Evolutionary conservation across 164 flowering plant species (phyloP), one percentile per base, ranked within the genome.

Genomic region (Stephania cephalantha): DNA sequence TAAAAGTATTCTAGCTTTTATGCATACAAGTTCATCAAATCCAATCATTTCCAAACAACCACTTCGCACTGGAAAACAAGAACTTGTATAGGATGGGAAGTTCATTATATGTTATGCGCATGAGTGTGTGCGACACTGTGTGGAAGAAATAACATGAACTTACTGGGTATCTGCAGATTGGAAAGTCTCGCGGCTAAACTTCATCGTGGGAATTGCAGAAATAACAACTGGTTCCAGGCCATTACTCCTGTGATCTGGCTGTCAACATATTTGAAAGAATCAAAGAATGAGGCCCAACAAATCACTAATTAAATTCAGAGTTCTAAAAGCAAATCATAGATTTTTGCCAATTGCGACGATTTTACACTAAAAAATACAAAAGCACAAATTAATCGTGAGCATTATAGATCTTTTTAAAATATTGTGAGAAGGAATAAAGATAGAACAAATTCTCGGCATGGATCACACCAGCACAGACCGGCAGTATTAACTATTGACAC

Each of bases 201-300:
- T 90, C 84, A 85, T 79, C 4, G 94, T 90, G 30, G 97, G 97
- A 67, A 92, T 86, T 53, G 89, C 88, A 74, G 92, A 86, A 79
- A 90, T 85, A 72, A 83, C 71, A 78, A 84, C 85, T 18, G 90
- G 91, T 80, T 90, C 93, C 46, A 88, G 84, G 67, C 91, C 95
- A 77, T 68, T 74, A 69, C 77, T 75, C 80, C 81, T 83, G 68
- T 79, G 87, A 75, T 81, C 89, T 72, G 85, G 84, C 92, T 88
- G 90, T 71, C 76, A 80, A 45, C 45, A 70, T 67, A 18, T 53
- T 66, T 53, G 13, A 44, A 67, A 74, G 68, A 64, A 35, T 13
- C 12, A 77, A 72, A 70, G 0, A 46, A 5, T 71, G 53, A 71
- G 20, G 25, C 15, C 5, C 44, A 71, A 67, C 69, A 29, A 29